Conservation (phyloP, 768 basidiomycete species). For the Pholiota microspora region DNA sequence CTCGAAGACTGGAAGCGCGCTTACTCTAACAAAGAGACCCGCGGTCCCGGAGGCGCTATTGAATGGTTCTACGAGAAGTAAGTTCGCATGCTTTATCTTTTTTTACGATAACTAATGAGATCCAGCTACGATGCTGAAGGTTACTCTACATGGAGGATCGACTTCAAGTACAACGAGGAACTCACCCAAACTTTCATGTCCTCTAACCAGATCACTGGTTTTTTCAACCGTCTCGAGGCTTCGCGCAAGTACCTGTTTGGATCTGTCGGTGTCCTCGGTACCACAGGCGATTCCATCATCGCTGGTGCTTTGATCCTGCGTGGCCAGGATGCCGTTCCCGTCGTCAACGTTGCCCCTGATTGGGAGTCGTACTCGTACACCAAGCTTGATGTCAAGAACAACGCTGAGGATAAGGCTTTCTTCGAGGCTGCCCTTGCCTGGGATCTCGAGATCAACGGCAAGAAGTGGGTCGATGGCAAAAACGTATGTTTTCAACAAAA, state of each 20-base stretch:
- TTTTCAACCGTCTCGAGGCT: slow-evolving; percentile 97
- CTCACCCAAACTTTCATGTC: slow-evolving; percentile 94
- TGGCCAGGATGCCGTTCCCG: slow-evolving; percentile 69
- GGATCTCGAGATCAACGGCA: slow-evolving; percentile 88
- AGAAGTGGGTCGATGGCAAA: slow-evolving; percentile 90
- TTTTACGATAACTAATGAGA: background rate
- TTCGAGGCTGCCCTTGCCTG: slow-evolving; percentile 93
- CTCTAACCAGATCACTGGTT: slow-evolving; percentile 88
- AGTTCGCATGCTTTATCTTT: slow-evolving; percentile 22
- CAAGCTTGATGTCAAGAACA: slow-evolving; percentile 66
- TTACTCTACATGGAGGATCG: slow-evolving; percentile 88
- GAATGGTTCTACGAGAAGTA: slow-evolving; percentile 98
- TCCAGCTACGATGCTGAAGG: slow-evolving; percentile 85
- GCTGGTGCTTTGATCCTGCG: slow-evolving; percentile 80
- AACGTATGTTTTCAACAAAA: slow-evolving; percentile 55
- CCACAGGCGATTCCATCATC: slow-evolving; percentile 74
- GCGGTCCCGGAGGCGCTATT: slow-evolving; percentile 73
- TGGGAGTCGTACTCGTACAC: slow-evolving; percentile 87
- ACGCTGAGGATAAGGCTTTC: slow-evolving; percentile 78
- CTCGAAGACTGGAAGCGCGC: slow-evolving; percentile 97
- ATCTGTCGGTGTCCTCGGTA: slow-evolving; percentile 88
- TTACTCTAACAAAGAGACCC: slow-evolving; percentile 98
- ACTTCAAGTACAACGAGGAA: slow-evolving; percentile 97
- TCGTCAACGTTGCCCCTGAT: slow-evolving; percentile 83
- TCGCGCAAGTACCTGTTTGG: slow-evolving; percentile 97